Percentiles rank a stretch among this genome's conserved stretches.
phyloP scores from a whole-genome alignment of 495 filamentous ascomycete genomes.

The Xylaria venustula region DNA sequence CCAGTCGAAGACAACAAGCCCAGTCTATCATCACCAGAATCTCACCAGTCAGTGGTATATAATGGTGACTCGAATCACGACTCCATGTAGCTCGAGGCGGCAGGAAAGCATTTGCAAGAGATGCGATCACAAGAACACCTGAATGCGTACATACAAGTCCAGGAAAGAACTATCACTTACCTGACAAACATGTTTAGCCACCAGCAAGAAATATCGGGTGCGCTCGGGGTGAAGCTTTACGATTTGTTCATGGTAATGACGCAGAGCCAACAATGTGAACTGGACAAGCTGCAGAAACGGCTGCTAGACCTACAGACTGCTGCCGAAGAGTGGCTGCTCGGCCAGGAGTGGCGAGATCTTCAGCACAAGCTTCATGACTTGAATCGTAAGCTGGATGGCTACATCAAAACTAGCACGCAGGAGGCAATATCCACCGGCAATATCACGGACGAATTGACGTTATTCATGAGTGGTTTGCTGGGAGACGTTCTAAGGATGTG shows the following conservation, averaged over 20 bases:
- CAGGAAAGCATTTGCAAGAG: neutral
- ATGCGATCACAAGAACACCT: neutral
- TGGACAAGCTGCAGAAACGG: neutral
- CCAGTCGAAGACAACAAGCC: too few relatives aligned
- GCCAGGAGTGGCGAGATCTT: neutral
- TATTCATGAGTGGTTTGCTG: neutral
- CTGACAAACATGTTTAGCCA: neutral
- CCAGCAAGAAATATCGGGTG: neutral
- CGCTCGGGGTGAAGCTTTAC: neutral
- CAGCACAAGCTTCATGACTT: neutral
- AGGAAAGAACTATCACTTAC: neutral
- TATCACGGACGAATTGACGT: neutral
- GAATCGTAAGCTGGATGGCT: neutral
- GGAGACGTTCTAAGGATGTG: neutral
- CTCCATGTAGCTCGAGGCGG: neutral
- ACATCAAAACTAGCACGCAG: neutral
- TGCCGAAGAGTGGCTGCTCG: neutral
- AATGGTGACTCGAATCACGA: neutral
- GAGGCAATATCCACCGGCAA: neutral
- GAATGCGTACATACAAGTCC: neutral
- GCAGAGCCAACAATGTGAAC: neutral
- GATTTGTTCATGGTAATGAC: neutral
- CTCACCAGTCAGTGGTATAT: neutral
- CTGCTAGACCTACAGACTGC: neutral
- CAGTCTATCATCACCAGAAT: neutral